Conservation (phyloP, 2,329 filamentous ascomycete species). For the Trichoderma brevicompactum region DNA sequence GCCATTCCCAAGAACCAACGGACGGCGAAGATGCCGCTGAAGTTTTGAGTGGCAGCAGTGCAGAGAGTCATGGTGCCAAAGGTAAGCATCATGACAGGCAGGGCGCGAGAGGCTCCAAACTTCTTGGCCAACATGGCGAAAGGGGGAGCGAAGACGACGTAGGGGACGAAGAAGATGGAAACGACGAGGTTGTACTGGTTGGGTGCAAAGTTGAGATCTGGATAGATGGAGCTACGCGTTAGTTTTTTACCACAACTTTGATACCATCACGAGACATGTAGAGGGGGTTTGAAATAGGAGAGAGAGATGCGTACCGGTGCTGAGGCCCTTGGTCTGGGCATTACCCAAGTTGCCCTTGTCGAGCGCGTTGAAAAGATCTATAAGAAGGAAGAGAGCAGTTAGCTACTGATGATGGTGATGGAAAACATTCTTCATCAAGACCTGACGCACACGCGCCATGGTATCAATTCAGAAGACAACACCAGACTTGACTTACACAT, state of each 20-base stretch:
- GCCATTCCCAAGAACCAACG: conserved; percentile 58
- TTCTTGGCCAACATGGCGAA: conserved; percentile 69
- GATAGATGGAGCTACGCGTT: neutral
- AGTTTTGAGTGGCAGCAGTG: conserved; percentile 55
- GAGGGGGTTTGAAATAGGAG: neutral
- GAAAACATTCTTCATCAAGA: neutral
- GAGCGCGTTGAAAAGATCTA: conserved; percentile 53
- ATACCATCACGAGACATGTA: neutral
- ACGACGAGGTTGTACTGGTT: conserved; percentile 74
- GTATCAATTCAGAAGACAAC: neutral
- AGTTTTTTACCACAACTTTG: neutral
- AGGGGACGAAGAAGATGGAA: conserved; percentile 76
- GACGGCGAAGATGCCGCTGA: conserved; percentile 55
- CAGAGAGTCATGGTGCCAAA: conserved; percentile 72
- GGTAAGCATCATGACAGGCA: conserved; percentile 72
- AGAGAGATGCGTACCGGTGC: conserved; percentile 37
- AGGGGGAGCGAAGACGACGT: conserved; percentile 69
- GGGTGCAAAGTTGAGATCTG: conserved; percentile 55
- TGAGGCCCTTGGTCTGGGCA: conserved; percentile 58
- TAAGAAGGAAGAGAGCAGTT: neutral
- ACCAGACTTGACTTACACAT: conserved; percentile 49
- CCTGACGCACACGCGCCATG: neutral
- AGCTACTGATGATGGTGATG: neutral
- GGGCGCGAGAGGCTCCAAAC: conserved; percentile 66
- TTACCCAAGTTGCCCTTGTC: conserved; percentile 54